Conservation (phyloP, 1,284 basidiomycete species). For the Taiwanofungus camphoratus region DNA sequence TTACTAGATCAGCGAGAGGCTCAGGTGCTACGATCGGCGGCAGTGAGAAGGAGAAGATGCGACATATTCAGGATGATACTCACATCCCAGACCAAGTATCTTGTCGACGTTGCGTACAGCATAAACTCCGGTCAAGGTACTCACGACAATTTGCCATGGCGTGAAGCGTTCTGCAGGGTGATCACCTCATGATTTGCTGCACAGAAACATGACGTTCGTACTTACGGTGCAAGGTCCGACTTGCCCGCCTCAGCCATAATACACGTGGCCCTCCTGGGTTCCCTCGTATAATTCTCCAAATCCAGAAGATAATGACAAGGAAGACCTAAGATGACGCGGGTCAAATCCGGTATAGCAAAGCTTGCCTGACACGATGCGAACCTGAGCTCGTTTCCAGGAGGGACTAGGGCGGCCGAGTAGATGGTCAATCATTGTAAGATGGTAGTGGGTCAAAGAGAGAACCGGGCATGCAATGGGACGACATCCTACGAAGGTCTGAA, state of each 20-base stretch:
- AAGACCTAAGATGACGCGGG: constrained; percentile 50
- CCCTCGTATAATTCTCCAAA: constrained; percentile 72
- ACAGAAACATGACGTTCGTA: neutral
- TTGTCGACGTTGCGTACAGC: constrained; percentile 84
- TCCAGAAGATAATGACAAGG: constrained; percentile 87
- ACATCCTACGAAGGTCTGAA: constrained; percentile 2
- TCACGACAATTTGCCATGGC: constrained; percentile 91
- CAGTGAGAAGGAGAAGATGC: neutral
- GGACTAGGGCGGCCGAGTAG: constrained; percentile 32
- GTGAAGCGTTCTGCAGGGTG: constrained; percentile 68
- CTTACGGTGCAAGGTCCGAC: constrained; percentile 38
- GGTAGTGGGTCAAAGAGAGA: constrained; percentile 11
- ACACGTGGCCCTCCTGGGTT: constrained; percentile 63
- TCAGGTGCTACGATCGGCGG: constrained; percentile 70
- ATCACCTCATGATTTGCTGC: too few species aligned
- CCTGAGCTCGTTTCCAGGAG: constrained; percentile 34
- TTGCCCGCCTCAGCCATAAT: constrained; percentile 55
- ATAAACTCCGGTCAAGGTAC: constrained; percentile 82
- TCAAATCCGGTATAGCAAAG: constrained; percentile 4
- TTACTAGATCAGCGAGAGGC: constrained; percentile 81
- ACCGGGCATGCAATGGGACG: neutral
- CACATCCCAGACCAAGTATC: constrained; percentile 78
- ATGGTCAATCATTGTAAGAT: constrained; percentile 33
- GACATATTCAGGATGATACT: constrained; percentile 25
- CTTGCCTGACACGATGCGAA: constrained; percentile 10